Evolutionary conservation across 768 basidiomycete species (phyloP).

Genomic region (Boletus pseudopeckii): DNA sequence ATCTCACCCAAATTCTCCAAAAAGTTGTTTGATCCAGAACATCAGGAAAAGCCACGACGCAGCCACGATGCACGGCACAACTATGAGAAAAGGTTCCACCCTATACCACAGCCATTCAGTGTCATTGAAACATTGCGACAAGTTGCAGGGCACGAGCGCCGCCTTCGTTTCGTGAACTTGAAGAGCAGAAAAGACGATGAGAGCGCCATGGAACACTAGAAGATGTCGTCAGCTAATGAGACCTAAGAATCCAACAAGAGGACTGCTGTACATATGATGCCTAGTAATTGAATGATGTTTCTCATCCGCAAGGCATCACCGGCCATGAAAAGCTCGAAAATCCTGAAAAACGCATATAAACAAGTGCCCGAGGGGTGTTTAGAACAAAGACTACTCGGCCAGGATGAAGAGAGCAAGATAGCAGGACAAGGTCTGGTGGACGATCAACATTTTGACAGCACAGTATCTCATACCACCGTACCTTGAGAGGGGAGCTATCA

Average conservation of each 20-base stretch:
- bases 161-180: slow-evolving; percentile 73
- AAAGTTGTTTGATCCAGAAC: slow-evolving; percentile 69
- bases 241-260: neutral
- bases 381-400: slow-evolving; percentile 56
- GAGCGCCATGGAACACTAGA: slow-evolving; percentile 66
- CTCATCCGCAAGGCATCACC: slow-evolving; percentile 78
- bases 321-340: slow-evolving; percentile 79
- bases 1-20: slow-evolving; percentile 77
- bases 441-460: slow-evolving; percentile 11
- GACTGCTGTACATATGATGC: slow-evolving; percentile 57
- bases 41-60: slow-evolving; percentile 63
- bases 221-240: slow-evolving; percentile 2
- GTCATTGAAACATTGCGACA: slow-evolving; percentile 45
- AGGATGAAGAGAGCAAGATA: slow-evolving; percentile 82
- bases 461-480: slow-evolving; percentile 14
- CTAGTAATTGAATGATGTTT: slow-evolving; percentile 75
- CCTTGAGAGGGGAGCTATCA: slow-evolving; percentile 48
- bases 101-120: slow-evolving; percentile 53
- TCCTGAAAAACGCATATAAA: slow-evolving; percentile 37
- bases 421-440: slow-evolving; percentile 67
- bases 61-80: slow-evolving; percentile 66
- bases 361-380: neutral
- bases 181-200: slow-evolving; percentile 69
- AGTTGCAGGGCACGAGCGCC: slow-evolving; percentile 44
- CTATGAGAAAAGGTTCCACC: slow-evolving; percentile 66